Percentiles rank a stretch among this genome's conserved stretches.
These are phyloP conservation scores for Daldinia vernicosa DNA, from an alignment of 495 filamentous ascomycete genomes.

Conservation along the genomic window DNA sequence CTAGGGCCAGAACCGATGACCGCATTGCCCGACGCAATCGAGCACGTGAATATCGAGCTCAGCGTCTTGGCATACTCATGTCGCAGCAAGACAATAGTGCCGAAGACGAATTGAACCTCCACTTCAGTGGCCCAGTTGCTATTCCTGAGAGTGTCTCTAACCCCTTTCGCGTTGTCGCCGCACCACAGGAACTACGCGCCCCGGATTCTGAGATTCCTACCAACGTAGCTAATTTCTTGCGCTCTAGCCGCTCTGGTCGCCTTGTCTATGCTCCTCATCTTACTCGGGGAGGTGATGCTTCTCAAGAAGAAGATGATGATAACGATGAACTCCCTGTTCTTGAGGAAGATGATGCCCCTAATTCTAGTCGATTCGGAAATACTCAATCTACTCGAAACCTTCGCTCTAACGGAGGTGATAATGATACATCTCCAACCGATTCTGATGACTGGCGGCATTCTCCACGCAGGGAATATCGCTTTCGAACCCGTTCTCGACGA, in stretches of 20 bases:
- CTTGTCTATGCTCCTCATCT: neutral
- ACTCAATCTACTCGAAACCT: neutral
- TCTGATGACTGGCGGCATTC: neutral
- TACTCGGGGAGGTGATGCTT: neutral
- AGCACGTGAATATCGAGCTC: conserved; percentile 31
- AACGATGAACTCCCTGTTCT: neutral
- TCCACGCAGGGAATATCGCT: neutral
- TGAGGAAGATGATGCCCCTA: neutral
- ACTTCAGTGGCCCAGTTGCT: neutral
- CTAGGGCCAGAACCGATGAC: neutral
- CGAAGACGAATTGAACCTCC: neutral
- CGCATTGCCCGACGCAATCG: conserved; percentile 19
- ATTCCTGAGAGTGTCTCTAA: neutral
- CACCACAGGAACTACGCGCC: neutral
- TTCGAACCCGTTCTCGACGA: neutral
- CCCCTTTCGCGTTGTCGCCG: too few species aligned
- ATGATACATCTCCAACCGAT: neutral
- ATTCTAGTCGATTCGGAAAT: neutral
- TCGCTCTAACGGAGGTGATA: neutral
- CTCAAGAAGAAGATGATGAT: neutral
- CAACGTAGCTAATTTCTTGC: neutral
- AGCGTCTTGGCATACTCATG: conserved; percentile 28
- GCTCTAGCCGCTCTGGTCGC: neutral
- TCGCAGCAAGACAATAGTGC: conserved; percentile 1
- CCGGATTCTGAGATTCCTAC: neutral